Evolutionary conservation across 2,329 filamentous ascomycete genomes (phyloP).

Genomic region (Plectosphaerella sp.): DNA sequence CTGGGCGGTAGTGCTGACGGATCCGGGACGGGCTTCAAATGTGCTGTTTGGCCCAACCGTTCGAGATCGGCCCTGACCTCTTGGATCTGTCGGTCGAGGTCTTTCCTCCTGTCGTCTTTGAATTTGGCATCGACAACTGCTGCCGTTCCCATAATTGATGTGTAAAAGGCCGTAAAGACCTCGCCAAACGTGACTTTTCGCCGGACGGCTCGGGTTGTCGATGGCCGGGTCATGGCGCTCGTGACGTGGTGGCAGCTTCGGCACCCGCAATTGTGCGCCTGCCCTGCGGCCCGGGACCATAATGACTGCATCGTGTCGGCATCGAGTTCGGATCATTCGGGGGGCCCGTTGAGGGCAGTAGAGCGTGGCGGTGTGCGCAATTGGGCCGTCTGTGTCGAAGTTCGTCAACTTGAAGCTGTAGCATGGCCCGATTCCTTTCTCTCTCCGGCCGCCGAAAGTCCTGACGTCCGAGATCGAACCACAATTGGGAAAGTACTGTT

Average conservation of each 20-base stretch:
- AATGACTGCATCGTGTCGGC: constrained; percentile 58
- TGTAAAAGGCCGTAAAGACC: constrained; percentile 63
- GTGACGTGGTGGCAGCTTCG: constrained; percentile 52
- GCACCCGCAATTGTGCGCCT: constrained; percentile 61
- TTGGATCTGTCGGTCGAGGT: constrained; percentile 59
- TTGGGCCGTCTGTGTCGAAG: constrained; percentile 1
- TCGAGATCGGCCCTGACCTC: constrained; percentile 45
- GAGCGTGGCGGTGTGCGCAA: background rate
- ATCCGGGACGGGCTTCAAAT: constrained; percentile 6
- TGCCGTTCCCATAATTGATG: constrained; percentile 61
- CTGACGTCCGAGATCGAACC: constrained; percentile 1
- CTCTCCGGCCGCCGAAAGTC: constrained; percentile 2
- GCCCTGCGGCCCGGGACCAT: constrained; percentile 59
- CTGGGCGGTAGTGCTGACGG: constrained; percentile 13
- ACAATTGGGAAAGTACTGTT: background rate
- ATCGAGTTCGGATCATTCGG: constrained; percentile 18
- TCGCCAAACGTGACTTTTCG: constrained; percentile 47
- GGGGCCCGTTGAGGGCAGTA: constrained; percentile 4
- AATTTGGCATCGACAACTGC: constrained; percentile 55
- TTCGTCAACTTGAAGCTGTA: background rate
- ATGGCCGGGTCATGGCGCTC: constrained; percentile 42
- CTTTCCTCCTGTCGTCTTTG: constrained; percentile 53
- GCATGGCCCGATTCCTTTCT: background rate
- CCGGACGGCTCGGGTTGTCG: constrained; percentile 43
- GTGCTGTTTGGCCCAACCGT: constrained; percentile 27